phyloP scores from a whole-genome alignment of 768 basidiomycete genomes.

The Tulasnella sp. region DNA sequence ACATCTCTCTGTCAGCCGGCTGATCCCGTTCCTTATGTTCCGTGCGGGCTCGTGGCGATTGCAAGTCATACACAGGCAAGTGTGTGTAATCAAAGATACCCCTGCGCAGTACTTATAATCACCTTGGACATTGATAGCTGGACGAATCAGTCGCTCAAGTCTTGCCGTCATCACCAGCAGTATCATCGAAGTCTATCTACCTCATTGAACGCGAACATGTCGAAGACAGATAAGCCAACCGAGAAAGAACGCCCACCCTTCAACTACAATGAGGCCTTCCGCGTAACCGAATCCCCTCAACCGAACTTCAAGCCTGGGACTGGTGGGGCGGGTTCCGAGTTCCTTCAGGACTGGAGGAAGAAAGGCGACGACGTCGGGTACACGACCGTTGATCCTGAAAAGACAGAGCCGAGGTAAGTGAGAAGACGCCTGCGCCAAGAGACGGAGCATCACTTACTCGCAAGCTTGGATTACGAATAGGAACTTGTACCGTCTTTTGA shows the following conservation, averaged over 20 bases:
- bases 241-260: neutral
- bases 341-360: conserved; percentile 7
- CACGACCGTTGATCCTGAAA: conserved; percentile 4
- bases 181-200: too few relatives aligned
- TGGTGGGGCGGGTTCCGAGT: neutral
- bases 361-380: conserved; percentile 2
- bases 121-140: too few relatives aligned
- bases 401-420: conserved; percentile 4
- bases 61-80: too few relatives aligned
- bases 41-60: too few relatives aligned
- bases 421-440: neutral
- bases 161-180: too few relatives aligned
- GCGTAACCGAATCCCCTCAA: neutral
- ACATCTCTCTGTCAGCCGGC: too few relatives aligned
- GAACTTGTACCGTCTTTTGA: conserved; percentile 41
- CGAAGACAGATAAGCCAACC: too few relatives aligned
- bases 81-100: too few relatives aligned
- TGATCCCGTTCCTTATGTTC: too few relatives aligned
- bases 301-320: conserved; percentile 7
- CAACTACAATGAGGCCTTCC: conserved; percentile 9
- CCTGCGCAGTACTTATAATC: too few relatives aligned
- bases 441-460: neutral
- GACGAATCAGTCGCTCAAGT: too few relatives aligned
- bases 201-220: too few relatives aligned
- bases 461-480: conserved; percentile 15